Conservation (phyloP, 2,329 filamentous ascomycete genomes). For the Ophiostoma sp. region DNA sequence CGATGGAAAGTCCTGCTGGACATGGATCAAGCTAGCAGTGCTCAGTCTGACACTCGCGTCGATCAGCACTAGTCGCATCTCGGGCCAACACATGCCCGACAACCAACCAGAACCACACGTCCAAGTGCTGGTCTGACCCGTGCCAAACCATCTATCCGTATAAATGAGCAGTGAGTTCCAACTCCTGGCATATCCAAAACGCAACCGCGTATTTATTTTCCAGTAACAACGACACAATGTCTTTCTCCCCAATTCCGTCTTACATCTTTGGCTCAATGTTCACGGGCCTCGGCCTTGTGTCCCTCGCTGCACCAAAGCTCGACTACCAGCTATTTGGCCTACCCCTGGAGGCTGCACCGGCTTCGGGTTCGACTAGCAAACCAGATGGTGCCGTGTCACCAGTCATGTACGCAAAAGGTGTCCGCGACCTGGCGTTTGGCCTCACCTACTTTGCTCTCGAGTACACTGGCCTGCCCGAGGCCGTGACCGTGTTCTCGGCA, state of each 20-base stretch:
- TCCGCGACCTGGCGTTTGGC: not conserved
- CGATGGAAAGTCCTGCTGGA: too few species aligned
- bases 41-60: too few species aligned
- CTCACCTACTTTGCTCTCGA: not conserved
- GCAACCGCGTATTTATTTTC: too few species aligned
- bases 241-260: not conserved
- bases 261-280: not conserved
- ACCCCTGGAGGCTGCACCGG: not conserved
- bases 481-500: not conserved
- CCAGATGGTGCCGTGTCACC: not conserved
- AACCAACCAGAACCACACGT: not conserved
- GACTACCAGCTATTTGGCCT: not conserved
- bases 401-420: not conserved
- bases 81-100: not conserved
- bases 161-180: too few species aligned
- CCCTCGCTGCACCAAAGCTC: not conserved
- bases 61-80: not conserved
- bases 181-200: too few species aligned
- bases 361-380: not conserved
- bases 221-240: not conserved
- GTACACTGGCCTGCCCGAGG: not conserved
- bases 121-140: not conserved
- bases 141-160: too few species aligned
- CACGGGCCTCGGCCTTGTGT: not conserved
- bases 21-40: too few species aligned